Evolutionary conservation across 2,329 filamentous ascomycete species (phyloP).

Genomic region (Monilinia fructigena): DNA sequence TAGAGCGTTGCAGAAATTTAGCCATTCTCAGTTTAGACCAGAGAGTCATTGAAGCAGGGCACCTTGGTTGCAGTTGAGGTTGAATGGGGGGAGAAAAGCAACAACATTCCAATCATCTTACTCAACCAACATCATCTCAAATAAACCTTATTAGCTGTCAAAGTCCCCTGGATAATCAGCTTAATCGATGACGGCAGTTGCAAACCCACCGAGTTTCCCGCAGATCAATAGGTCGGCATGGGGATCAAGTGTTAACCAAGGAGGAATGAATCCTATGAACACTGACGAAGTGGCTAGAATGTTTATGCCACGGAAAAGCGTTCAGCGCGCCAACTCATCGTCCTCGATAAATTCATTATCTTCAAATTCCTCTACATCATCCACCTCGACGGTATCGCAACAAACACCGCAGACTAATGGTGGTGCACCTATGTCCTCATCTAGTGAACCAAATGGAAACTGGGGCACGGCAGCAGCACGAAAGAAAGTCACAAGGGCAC

Average conservation of each 20-base stretch:
- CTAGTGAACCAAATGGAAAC: conserved; percentile 30
- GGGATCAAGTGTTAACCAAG: conserved; percentile 59
- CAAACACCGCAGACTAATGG: conserved; percentile 63
- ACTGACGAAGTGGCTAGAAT: conserved; percentile 82
- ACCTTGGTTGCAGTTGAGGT: conserved; percentile 27
- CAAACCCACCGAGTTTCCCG: conserved; percentile 62
- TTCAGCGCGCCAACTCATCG: conserved; percentile 86
- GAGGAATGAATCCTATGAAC: conserved; percentile 69
- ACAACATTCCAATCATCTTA: conserved; percentile 24
- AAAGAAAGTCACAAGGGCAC: conserved; percentile 50
- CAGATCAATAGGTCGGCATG: conserved; percentile 65
- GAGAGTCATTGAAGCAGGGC: conserved; percentile 26
- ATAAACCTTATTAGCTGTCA: conserved; percentile 20
- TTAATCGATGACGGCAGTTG: conserved; percentile 63
- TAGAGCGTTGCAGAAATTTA: conserved; percentile 3
- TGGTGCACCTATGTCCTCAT: conserved; percentile 46
- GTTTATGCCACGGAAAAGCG: conserved; percentile 84
- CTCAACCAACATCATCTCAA: conserved; percentile 22
- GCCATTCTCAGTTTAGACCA: conserved; percentile 6
- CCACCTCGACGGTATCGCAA: conserved; percentile 62
- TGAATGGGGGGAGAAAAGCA: conserved; percentile 26
- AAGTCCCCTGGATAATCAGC: conserved; percentile 14
- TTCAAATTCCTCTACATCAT: conserved; percentile 58
- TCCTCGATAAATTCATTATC: conserved; percentile 74
- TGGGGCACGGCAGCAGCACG: conserved; percentile 45